Evolutionary conservation across 352 stramenopile species (phyloP).

Genomic region (Stramenopiles sp.): DNA sequence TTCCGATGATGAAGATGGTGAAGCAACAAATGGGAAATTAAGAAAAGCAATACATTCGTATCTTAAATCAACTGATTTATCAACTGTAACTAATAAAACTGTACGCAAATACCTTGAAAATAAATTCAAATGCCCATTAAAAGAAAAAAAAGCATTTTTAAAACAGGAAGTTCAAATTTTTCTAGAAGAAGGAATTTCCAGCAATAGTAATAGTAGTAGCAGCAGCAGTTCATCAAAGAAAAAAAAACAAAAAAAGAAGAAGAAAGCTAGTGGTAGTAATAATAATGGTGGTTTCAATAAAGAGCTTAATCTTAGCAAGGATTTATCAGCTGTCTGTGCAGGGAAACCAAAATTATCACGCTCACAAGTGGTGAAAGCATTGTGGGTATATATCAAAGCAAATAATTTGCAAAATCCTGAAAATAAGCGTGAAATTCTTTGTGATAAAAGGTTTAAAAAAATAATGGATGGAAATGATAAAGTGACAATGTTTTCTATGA

Average conservation of each 20-base stretch:
- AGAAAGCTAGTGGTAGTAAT: not conserved
- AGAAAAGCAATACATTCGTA: not conserved
- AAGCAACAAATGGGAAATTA: not conserved
- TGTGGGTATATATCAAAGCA: slow-evolving; percentile 27
- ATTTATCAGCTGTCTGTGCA: slow-evolving; percentile 13
- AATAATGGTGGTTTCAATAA: not conserved
- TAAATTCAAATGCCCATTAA: not conserved
- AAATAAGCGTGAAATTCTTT: slow-evolving; percentile 24
- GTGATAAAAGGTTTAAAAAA: slow-evolving; percentile 20
- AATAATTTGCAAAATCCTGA: slow-evolving; percentile 23
- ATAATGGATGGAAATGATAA: slow-evolving; percentile 18
- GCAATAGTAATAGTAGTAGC: too few species aligned
- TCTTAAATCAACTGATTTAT: not conserved
- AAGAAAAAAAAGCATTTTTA: not conserved
- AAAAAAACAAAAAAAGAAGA: not conserved
- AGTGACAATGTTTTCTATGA: slow-evolving; percentile 25
- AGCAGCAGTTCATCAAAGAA: not conserved
- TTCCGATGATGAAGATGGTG: not conserved
- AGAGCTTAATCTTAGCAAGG: slow-evolving; percentile 11
- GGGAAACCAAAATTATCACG: slow-evolving; percentile 12
- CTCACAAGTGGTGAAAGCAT: slow-evolving; percentile 19
- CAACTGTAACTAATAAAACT: not conserved
- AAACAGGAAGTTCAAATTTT: not conserved
- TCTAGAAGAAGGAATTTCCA: not conserved
- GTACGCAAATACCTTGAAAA: not conserved